A percentile compares a stretch with the other conserved stretches of the same genome.
Conservation (phyloP, 208 protist species). For the Borovskyia barvae region DNA sequence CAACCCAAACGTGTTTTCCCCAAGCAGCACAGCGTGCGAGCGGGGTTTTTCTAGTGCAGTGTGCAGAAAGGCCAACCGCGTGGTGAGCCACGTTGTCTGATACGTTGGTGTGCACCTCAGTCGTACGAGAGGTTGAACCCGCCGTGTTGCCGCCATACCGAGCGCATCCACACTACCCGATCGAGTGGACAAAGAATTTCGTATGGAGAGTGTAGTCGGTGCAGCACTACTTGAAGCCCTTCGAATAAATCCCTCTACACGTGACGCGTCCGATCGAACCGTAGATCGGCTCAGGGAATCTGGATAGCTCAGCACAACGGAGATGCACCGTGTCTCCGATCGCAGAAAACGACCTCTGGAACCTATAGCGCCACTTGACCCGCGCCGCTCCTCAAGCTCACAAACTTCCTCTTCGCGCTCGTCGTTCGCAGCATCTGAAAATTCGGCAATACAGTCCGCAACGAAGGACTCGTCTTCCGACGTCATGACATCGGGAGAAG, state of each 20-base stretch:
- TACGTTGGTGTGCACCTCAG: constrained; percentile 47
- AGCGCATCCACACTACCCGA: too few relatives aligned
- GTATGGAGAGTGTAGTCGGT: too few relatives aligned
- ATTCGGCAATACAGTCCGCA: constrained; percentile 40
- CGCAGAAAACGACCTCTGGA: background rate
- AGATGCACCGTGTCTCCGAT: constrained; percentile 8
- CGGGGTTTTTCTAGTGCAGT: constrained; percentile 26
- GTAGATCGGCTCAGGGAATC: constrained; percentile 15
- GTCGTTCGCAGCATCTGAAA: constrained; percentile 18
- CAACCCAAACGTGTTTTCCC: constrained; percentile 42
- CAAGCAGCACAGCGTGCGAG: constrained; percentile 51
- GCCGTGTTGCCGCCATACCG: too few relatives aligned
- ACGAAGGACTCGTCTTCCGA: constrained; percentile 29
- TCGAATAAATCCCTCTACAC: constrained; percentile 10
- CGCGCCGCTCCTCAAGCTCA: constrained; percentile 1
- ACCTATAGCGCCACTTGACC: background rate
- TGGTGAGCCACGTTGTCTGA: constrained; percentile 58
- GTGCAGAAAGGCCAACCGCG: constrained; percentile 20
- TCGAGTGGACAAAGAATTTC: too few relatives aligned
- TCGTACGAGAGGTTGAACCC: too few relatives aligned
- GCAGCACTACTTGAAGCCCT: constrained; percentile 1
- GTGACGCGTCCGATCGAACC: constrained; percentile 11
- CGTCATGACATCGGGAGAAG: constrained; percentile 14
- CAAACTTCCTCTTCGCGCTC: constrained; percentile 27
- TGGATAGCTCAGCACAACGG: constrained; percentile 19